Evolutionary conservation across 768 basidiomycete species (phyloP), one percentile per base, ranked within the genome.

Genomic region (Scleroderma bovista): DNA sequence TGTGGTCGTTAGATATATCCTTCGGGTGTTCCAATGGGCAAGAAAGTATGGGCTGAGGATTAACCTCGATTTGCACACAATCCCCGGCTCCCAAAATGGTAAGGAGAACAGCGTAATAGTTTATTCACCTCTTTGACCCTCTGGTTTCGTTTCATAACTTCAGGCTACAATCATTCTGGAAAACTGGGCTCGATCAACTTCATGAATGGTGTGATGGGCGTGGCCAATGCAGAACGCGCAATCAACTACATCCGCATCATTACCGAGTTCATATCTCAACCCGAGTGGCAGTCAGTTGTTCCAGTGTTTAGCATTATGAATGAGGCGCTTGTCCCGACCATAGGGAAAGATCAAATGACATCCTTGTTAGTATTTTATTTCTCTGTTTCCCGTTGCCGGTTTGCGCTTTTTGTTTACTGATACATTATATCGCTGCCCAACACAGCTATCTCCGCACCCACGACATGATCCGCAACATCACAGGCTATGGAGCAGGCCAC

Each of bases 1-100:
- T 31, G 29, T 22, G 26, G 9, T 29, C 26, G 13, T 33, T 55
- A 83, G 80, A 54, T 92, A 93, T 68, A 80, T 89, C 66, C 69
- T 90, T 17, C 81, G 81, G 38, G 76, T 86, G 22, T 70, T 94
- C 34, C 75, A 73, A 3, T 96, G 93, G 93, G 84, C 83, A 13
- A 75, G 92, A 44, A 94, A 96, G 67, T 94, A 94, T 63, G 92
- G 92, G 1, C 57, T 94, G n/a, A 77, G 92, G 24, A 80, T 94
- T 47, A 80, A 80, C 59, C 70, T 94, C 12, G 93, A 94, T 69
- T 67, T 91, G 31, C 88, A 90, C 63, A 76, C 86, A 4, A 73
- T 84, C 22, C 90, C 91, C 26, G 91, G 92, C 37, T 81, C 80
- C 41, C 88, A 89, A 59, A 88, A 88, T 62, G 88, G 85, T 75